phyloP scores from a whole-genome alignment of 352 stramenopile genomes.

The Globisporangium ultimum region DNA sequence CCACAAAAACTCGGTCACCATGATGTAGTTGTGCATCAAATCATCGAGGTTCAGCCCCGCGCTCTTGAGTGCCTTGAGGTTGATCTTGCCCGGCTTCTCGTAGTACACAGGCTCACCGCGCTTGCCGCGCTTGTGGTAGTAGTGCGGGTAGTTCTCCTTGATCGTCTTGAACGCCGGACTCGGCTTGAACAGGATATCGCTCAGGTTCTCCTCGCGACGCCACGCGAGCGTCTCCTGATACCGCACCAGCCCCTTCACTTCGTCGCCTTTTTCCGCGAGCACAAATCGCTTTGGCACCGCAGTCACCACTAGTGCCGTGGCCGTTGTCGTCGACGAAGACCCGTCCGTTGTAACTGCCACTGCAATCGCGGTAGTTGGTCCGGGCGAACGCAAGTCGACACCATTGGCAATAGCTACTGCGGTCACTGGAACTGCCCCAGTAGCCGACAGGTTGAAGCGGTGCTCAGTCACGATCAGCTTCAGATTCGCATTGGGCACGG shows the following conservation, averaged over 20 bases:
- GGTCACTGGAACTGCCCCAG: background rate
- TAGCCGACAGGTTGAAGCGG: slow-evolving; percentile 32
- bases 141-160: slow-evolving; percentile 91
- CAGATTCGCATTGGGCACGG: slow-evolving; percentile 32
- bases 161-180: slow-evolving; percentile 80
- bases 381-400: background rate
- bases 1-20: slow-evolving; percentile 86
- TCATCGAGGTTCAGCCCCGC: slow-evolving; percentile 74
- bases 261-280: slow-evolving; percentile 75
- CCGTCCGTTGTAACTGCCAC: background rate
- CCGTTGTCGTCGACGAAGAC: background rate
- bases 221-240: slow-evolving; percentile 78
- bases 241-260: slow-evolving; percentile 50
- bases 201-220: slow-evolving; percentile 77
- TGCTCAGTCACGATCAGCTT: slow-evolving; percentile 80
- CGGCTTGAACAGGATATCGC: slow-evolving; percentile 64
- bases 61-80: slow-evolving; percentile 79
- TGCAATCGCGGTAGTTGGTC: background rate
- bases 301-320: slow-evolving; percentile 19
- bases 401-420: background rate
- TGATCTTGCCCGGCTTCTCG: slow-evolving; percentile 84
- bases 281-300: slow-evolving; percentile 65
- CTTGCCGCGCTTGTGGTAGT: slow-evolving; percentile 85
- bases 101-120: slow-evolving; percentile 85
- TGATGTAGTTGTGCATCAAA: slow-evolving; percentile 84